Base-by-base conservation (phyloP, 148 eudicot genomes). In the Silene latifolia region DNA sequence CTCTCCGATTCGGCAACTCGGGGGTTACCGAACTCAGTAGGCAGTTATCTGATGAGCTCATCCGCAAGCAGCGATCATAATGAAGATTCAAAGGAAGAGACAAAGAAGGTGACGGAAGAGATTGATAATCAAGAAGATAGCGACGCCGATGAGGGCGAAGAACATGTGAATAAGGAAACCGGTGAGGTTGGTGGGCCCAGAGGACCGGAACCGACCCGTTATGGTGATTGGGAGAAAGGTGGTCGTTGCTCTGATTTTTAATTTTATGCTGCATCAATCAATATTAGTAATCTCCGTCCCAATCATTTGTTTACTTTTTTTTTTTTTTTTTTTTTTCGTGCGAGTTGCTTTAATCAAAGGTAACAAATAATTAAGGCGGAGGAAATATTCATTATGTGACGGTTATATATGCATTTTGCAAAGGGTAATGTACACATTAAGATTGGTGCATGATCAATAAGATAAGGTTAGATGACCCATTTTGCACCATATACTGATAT, bases 191-290 rank as follows among this genome's bases (percentile, higher is more conserved):
- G 98, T 2, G 98, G 98, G 11, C 98, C 98, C 0, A 81, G 83
- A 74, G 98, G 98, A 0, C 98, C 97, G 69, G 98, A 93, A 75
- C 98, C 98, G 3, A 93, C 98, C 59, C 88, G 98, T 0, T 93
- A 84, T 57, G 98, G 97, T 15, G 98, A 93, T 79, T 93, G 97
- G 98, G 98, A 93, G 71, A 82, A 79, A 10, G 87, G 85, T 29
- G 98, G 98, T 2, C 91, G 98, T 1, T 93, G 98, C 88, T 89
- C 74, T 73, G 98, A 93, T 88, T 93, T 93, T 71, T 93, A 77
- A 3, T 27, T 27, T 27, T 27, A 27, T 27, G 29, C 3, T 27
- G 29, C 29, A 27, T 27, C 29, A 27, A 27, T 27, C 29, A 27
- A 27, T 27, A 27, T 27, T 27, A 27, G 29, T 27, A 27, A 1